Base-by-base conservation (phyloP, 2,329 filamentous ascomycete genomes). In the Celoporthe dispersa region DNA sequence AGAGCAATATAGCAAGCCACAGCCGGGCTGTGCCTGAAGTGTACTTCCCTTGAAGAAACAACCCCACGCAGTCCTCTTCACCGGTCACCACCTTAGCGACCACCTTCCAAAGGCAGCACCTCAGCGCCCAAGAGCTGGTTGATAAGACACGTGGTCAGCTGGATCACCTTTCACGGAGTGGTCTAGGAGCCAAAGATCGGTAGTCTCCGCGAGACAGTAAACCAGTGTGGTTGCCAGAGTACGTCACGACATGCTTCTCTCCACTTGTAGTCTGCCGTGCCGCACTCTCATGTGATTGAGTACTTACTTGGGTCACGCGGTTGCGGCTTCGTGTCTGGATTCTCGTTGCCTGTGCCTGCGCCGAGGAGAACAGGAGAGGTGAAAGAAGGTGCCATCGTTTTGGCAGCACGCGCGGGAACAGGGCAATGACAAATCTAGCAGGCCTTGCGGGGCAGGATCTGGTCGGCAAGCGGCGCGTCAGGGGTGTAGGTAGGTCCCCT, bases 271-370 rank as follows among this genome's bases (percentile, higher is more conserved):
- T 68, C 41, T 35, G 28, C 51, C 48, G 7, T n/a, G 44, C 19
- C 44, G 19, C 19, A 51, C 28, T 64, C 66, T 68, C 69, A 70
- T 70, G 65, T 70, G 61, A 70, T 59, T 14, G 28, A 28, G 37
- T n/a, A 71, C 70, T 70, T 8, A 71, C 70, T 67, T 33, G 68
- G 68, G n/a, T 71, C 70, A n/a, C 53, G 55, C 11, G 68, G 70
- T 16, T 70, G 68, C 3, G 70, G 67, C 37, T 66, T 69, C 31
- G 55, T n/a, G 11, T 35, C 37, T 22, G 67, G 55, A 33, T 65
- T 63, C 57, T 35, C 28, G 25, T 48, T n/a, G 48, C 16, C 65
- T 22, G 55, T 37, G 22, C 19, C 57, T 31, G 55, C 48, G 22
- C 7, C 35, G 22, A 51, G 59, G 8, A 31, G 33, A 19, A 41